Evolutionary conservation across 1,284 basidiomycete genomes (phyloP), one percentile per base, ranked within the genome.

Genomic region (Cryptococcus jaspeensis): DNA sequence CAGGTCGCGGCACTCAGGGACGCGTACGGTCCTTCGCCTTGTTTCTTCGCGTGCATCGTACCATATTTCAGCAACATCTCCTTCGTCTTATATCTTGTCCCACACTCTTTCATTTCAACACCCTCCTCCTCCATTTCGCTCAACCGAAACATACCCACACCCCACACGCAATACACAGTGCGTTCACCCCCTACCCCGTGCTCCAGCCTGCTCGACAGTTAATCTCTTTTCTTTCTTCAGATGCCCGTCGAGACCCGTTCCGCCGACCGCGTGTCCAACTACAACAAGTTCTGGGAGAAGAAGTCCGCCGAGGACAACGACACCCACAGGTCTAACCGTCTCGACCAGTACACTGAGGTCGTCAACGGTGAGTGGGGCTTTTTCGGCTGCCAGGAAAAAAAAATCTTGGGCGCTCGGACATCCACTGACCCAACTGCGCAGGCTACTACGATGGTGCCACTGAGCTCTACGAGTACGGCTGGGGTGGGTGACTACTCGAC

Each of bases 371-470:
- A 61, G 82, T 64, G 7, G 2, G 9, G 7, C 8, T 38, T 13
- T 16, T 16, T 49, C 8, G 7, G 16, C 13, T 38, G n/a, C n/a
- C 52, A 16, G 4, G 25, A 20, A 20, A 20, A 12, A 15, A 22
- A 9, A 32, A 35, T 15, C 44, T 1, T 12, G 9, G 1, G 48
- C 13, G n/a, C 20, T 28, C n/a, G 22, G 37, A 22, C 36, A 22
- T n/a, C 15, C 4, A 47, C 36, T 18, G 28, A 23, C 40, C 4
- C 53, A 12, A 32, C 39, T 43, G 54, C 51, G 36, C 52, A 91
- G 90, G 91, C 42, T 97, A 96, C 81, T 97, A 97, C 70, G 94
- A 98, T 71, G 93, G 92, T 66, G 95, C 93, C 6, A 99, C 95
- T 18, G 87, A 93, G 74, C 82, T 99, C 55, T 99, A 98, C 82